Percentiles rank a stretch among this genome's conserved stretches.
These are phyloP conservation scores for Boletus semigastroideus DNA, from an alignment of 1,284 basidiomycete genomes.

Conservation along the genomic window DNA sequence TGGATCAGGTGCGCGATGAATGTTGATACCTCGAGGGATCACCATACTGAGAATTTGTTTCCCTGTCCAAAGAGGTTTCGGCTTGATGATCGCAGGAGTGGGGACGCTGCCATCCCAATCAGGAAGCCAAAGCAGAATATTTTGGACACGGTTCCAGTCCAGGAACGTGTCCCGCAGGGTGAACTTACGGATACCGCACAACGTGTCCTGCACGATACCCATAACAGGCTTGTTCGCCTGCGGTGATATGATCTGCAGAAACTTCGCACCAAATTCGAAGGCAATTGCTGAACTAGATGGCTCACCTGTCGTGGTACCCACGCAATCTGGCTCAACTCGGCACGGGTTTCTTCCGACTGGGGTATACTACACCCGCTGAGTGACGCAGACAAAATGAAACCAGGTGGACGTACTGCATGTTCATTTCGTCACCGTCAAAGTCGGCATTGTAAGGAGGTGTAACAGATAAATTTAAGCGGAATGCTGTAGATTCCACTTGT, in stretches of 20 bases:
- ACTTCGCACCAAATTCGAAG: background rate
- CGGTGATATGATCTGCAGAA: constrained; percentile 88
- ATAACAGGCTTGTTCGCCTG: constrained; percentile 99
- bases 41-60: constrained; percentile 95
- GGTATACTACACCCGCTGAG: constrained; percentile 66
- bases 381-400: constrained; percentile 2
- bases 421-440: constrained; percentile 99
- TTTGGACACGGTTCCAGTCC: constrained; percentile 94
- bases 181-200: constrained; percentile 97
- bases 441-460: constrained; percentile 95
- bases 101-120: constrained; percentile 96
- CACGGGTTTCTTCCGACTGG: constrained; percentile 98
- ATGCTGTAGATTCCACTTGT: constrained; percentile 55
- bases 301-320: constrained; percentile 96
- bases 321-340: constrained; percentile 96
- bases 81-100: constrained; percentile 92
- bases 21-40: constrained; percentile 97
- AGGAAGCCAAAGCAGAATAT: constrained; percentile 96
- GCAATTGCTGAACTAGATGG: constrained; percentile 3
- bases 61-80: constrained; percentile 97
- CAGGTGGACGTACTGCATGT: constrained; percentile 83
- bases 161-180: constrained; percentile 93
- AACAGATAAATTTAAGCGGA: constrained; percentile 95
- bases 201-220: constrained; percentile 99
- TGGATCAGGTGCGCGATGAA: constrained; percentile 76